phyloP scores from a whole-genome alignment of 306 rosid genomes.

The Dryas octopetala region DNA sequence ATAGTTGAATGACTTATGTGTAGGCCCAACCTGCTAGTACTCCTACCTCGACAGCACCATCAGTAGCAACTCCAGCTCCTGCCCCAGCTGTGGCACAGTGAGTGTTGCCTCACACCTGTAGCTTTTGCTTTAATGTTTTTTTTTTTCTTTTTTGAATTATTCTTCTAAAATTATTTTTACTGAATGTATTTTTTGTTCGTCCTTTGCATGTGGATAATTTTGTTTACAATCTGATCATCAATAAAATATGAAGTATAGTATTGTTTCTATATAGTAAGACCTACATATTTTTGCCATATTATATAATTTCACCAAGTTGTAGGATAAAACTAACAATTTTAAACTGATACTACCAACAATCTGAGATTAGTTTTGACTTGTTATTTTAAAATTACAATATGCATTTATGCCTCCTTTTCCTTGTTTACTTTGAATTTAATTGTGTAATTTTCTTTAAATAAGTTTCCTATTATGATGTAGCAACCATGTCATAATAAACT shows the following conservation, averaged over 20 bases:
- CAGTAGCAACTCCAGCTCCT: slow-evolving; percentile 43
- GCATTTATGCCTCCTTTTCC: neutral
- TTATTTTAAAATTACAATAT: neutral
- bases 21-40: slow-evolving; percentile 38
- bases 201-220: neutral
- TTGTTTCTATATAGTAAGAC: neutral
- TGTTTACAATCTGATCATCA: too few relatives aligned
- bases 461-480: neutral
- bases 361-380: too few relatives aligned
- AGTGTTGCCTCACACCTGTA: slow-evolving; percentile 23
- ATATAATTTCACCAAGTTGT: neutral
- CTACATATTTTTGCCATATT: neutral
- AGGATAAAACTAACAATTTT: neutral
- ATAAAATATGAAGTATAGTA: neutral
- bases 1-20: neutral
- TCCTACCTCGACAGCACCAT: slow-evolving; percentile 31
- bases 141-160: neutral
- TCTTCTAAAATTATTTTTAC: neutral
- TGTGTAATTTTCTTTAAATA: neutral
- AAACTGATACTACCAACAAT: too few relatives aligned
- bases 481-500: neutral
- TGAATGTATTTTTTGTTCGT: neutral
- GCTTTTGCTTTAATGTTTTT: neutral
- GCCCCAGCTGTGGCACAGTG: slow-evolving; percentile 43
- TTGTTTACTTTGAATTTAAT: too few relatives aligned